phyloP scores from a whole-genome alignment of 106 monocot species.

The Dendrobium officinale region DNA sequence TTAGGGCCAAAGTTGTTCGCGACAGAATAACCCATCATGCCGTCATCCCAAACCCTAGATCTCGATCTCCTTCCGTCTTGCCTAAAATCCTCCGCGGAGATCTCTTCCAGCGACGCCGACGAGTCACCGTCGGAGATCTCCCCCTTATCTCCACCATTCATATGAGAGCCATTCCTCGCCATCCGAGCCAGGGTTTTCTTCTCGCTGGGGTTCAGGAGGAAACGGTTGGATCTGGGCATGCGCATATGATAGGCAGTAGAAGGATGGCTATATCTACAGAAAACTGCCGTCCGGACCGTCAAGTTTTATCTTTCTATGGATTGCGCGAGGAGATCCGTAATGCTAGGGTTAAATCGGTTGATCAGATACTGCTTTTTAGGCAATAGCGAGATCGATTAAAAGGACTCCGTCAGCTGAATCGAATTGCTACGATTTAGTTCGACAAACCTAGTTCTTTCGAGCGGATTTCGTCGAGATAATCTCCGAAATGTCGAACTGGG shows the following conservation, averaged over 20 bases:
- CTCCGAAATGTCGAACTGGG: background rate
- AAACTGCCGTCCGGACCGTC: background rate
- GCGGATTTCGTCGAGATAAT: background rate
- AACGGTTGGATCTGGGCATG: slow-evolving; percentile 6
- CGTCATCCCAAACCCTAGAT: slow-evolving; percentile 62
- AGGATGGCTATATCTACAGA: background rate
- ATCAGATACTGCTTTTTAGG: background rate
- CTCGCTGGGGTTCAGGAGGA: slow-evolving; percentile 6
- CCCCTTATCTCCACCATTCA: slow-evolving; percentile 5
- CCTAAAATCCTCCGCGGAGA: slow-evolving; percentile 49
- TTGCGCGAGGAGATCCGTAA: background rate
- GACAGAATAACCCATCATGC: slow-evolving; percentile 23
- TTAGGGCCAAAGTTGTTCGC: slow-evolving; percentile 35
- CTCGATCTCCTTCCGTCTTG: slow-evolving; percentile 15
- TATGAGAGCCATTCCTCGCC: slow-evolving; percentile 4
- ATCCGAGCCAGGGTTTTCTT: slow-evolving; percentile 9
- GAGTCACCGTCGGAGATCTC: slow-evolving; percentile 39
- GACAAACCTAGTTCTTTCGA: background rate
- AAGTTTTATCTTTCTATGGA: background rate
- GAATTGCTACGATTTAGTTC: background rate
- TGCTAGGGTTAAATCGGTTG: background rate
- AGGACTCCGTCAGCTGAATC: background rate
- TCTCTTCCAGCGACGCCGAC: slow-evolving; percentile 48
- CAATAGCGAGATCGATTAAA: background rate
- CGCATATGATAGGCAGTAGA: background rate